These are phyloP conservation scores for Coniophora puteana DNA, from an alignment of 1,284 basidiomycete species.

Conservation along the genomic window DNA sequence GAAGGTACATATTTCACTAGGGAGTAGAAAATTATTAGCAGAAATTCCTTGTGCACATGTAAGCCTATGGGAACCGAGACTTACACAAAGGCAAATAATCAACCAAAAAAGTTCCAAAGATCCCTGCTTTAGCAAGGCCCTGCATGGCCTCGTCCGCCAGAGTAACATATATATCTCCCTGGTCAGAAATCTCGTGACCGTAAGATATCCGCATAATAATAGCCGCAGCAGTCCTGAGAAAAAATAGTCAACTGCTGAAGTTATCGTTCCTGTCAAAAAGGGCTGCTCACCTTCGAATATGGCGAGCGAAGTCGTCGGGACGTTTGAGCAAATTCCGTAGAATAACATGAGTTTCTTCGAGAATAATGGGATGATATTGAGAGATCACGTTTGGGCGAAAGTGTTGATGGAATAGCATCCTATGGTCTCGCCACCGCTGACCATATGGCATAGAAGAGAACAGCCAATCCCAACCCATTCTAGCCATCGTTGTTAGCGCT, in stretches of 20 bases:
- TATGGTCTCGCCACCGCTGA: conserved; percentile 38
- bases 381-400: conserved; percentile 31
- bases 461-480: conserved; percentile 48
- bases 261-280: conserved; percentile 1
- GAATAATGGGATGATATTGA: conserved; percentile 32
- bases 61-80: conserved; percentile 6
- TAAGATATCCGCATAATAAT: conserved; percentile 38
- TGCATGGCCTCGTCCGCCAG: conserved; percentile 37
- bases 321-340: conserved; percentile 31
- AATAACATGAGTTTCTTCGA: conserved; percentile 34
- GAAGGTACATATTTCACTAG: conserved; percentile 37
- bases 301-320: conserved; percentile 32
- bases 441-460: conserved; percentile 44
- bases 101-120: conserved; percentile 40
- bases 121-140: conserved; percentile 33
- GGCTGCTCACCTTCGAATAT: conserved; percentile 36
- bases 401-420: conserved; percentile 41
- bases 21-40: background rate
- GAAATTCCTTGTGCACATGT: conserved; percentile 1
- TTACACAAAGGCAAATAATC: conserved; percentile 26
- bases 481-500: conserved; percentile 14
- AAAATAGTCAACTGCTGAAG: background rate
- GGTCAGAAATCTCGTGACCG: conserved; percentile 31
- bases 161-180: conserved; percentile 40
- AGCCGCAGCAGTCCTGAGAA: conserved; percentile 31